Evolutionary conservation across 257 asterid species (phyloP), one percentile per base, ranked within the genome.

Genomic region (Nyctanthes arbortristis): DNA sequence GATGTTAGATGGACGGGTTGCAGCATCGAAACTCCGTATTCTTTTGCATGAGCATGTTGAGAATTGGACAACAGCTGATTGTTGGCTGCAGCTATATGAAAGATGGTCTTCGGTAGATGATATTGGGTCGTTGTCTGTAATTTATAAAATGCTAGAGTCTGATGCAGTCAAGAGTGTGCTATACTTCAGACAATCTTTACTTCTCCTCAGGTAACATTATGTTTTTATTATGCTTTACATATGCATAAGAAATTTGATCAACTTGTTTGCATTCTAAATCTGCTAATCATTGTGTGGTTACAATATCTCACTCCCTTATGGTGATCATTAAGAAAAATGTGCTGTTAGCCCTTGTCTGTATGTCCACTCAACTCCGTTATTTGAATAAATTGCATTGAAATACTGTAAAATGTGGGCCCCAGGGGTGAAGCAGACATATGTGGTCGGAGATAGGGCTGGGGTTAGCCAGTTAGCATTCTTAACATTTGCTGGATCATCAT

Each of bases 91-190:
- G 81, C 85, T 94, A 47, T 94, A 94, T 52, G 99, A 94, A 73
- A 83, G 87, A 68, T 91, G 99, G 99, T 94, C 99, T 27, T 85
- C 85, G 16, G 97, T 94, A 36, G 99, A 94, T 65, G 99, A 94
- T 73, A 89, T 94, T 40, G 99, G 99, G 34, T 94, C 99, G 12
- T 87, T 94, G 3, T 91, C 99, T 25, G 98, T 94, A 22, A 89
- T 94, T 71, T 94, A 88, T 82, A 95, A 94, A 82, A 94, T 94
- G 99, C 98, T 94, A 0, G 98, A 92, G 77, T 88, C 97, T 36
- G 97, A 91, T 88, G 87, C 98, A 0, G 84, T 96, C 0, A 91
- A 91, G 84, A 98, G 99, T 0, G 92, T 92, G 33, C 80, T 91
- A 4, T 94, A 88, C 81, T 94, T 94, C 68, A 84, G 99, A 80